Percentiles rank a stretch among this genome's conserved stretches.
Evolutionary conservation across 1,284 basidiomycete genomes (phyloP).

Genomic region (Ceratobasidium sp.): DNA sequence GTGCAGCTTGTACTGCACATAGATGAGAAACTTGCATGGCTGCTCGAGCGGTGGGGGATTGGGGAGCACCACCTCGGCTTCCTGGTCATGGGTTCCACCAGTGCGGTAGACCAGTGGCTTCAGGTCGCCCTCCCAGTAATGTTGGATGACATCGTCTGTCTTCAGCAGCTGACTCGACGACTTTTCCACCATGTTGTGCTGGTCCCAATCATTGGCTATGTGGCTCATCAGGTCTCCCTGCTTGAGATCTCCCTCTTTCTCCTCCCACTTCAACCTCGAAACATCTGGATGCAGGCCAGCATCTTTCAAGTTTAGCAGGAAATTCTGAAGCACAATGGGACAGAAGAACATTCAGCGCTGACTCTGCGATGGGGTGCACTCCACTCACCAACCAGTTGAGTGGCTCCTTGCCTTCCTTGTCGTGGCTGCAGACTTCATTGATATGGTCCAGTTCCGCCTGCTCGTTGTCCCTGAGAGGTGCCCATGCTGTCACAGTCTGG

Average conservation of each 20-base stretch:
- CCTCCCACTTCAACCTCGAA: background rate
- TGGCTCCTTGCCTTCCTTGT: too few species aligned
- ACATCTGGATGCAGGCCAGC: background rate
- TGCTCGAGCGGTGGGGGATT: background rate
- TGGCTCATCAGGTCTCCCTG: background rate
- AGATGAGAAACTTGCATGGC: conserved; percentile 30
- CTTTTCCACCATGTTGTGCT: background rate
- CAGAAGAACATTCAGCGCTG: background rate
- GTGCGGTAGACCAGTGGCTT: background rate
- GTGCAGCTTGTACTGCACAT: background rate
- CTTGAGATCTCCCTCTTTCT: background rate
- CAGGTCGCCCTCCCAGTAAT: conserved; percentile 24
- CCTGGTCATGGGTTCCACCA: background rate
- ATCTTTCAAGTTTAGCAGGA: background rate
- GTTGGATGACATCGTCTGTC: background rate
- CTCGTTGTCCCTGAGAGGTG: background rate
- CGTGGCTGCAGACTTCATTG: background rate
- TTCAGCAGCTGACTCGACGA: background rate
- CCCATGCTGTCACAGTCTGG: background rate
- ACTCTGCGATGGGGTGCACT: too few species aligned
- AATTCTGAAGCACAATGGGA: background rate
- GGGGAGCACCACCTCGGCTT: background rate
- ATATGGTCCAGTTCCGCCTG: background rate
- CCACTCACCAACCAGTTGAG: conserved; percentile 18
- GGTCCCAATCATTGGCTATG: background rate